Conservation (phyloP, 257 asterid species). For the Gentiana macrophylla region DNA sequence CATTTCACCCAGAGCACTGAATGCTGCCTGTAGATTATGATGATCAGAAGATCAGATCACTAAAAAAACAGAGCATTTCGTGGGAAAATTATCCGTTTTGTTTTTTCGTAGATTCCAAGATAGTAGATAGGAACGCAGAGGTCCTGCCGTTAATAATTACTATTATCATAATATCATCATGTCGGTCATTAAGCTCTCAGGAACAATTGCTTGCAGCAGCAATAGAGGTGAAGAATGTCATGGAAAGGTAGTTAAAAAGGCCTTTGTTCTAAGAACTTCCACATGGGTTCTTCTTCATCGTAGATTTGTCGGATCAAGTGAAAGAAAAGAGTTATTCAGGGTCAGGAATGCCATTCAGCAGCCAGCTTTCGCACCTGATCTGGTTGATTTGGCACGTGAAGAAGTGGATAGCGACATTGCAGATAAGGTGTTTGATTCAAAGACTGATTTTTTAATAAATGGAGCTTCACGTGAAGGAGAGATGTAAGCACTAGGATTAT, state of each 20-base stretch:
- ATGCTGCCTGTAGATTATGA: too few species aligned
- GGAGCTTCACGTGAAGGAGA: conserved; percentile 19
- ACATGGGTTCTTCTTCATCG: neutral
- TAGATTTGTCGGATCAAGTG: conserved; percentile 9
- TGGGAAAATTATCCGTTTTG: too few species aligned
- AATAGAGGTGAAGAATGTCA: neutral
- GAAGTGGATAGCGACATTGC: conserved; percentile 9
- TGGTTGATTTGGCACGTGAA: conserved; percentile 10
- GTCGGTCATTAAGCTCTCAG: conserved; percentile 6
- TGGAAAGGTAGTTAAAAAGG: conserved; percentile 8
- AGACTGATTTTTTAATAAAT: conserved; percentile 14
- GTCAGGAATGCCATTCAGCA: conserved; percentile 16
- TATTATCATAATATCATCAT: neutral
- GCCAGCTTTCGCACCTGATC: conserved; percentile 18
- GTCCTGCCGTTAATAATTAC: too few species aligned
- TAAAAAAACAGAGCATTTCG: too few species aligned
- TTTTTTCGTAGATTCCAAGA: too few species aligned
- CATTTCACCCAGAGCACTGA: too few species aligned
- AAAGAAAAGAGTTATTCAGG: conserved; percentile 8
- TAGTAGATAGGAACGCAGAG: too few species aligned
- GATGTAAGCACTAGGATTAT: conserved; percentile 21
- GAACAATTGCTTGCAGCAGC: conserved; percentile 1
- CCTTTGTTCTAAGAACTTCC: conserved; percentile 1
- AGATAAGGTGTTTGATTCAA: conserved; percentile 17
- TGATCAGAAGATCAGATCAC: too few species aligned